phyloP scores from a whole-genome alignment of 768 basidiomycete genomes.

The Tubosaeta sp. region DNA sequence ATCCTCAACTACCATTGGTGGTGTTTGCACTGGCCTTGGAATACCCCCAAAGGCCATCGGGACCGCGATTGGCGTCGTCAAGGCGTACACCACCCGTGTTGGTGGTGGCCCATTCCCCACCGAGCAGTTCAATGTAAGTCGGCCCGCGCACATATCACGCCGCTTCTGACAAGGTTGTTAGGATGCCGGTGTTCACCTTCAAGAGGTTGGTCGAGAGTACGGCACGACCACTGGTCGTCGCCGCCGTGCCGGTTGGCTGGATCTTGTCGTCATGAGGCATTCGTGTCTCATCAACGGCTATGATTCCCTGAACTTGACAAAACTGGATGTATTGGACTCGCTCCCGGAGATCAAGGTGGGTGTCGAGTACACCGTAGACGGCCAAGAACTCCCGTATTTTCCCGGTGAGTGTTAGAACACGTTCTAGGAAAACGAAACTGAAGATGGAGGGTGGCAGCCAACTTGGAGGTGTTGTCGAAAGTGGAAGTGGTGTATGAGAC shows the following conservation, averaged over 20 bases:
- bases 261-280: constrained; percentile 91
- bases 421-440: neutral
- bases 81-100: constrained; percentile 97
- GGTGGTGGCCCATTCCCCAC: constrained; percentile 99
- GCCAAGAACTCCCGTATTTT: constrained; percentile 75
- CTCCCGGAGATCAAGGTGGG: constrained; percentile 86
- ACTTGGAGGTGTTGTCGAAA: constrained; percentile 73
- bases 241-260: constrained; percentile 95
- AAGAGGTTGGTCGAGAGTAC: constrained; percentile 90
- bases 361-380: constrained; percentile 74
- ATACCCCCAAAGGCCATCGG: constrained; percentile 88
- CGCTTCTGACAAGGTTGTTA: constrained; percentile 26
- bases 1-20: constrained; percentile 88
- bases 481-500: constrained; percentile 87
- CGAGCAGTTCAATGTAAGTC: constrained; percentile 82
- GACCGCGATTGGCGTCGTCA: constrained; percentile 88
- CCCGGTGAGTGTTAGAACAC: constrained; percentile 55
- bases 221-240: constrained; percentile 91
- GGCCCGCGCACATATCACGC: neutral
- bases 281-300: constrained; percentile 96
- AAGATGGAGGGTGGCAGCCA: constrained; percentile 45
- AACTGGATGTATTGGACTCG: constrained; percentile 87
- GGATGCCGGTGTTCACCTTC: constrained; percentile 81
- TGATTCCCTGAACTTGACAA: constrained; percentile 89
- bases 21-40: constrained; percentile 96